Percentiles rank a stretch among this genome's conserved stretches.
These are phyloP conservation scores for Chytridiales sp. DNA, from an alignment of 371 early-diverging fungal genomes.

Conservation along the genomic window DNA sequence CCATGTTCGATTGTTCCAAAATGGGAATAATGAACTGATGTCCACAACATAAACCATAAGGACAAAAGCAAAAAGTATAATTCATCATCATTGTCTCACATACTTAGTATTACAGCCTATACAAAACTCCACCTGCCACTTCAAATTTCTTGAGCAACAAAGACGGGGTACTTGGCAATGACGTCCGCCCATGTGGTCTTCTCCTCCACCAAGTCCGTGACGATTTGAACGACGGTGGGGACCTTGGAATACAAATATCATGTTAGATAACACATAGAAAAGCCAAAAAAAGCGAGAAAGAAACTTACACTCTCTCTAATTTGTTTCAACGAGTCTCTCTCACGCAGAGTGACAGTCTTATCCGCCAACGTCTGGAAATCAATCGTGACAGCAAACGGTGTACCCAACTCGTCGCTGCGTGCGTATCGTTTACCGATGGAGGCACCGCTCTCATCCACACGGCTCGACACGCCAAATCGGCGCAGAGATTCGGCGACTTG, in stretches of 20 bases:
- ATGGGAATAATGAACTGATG: too few species aligned
- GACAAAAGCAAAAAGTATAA: too few species aligned
- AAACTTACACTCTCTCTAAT: conserved; percentile 72
- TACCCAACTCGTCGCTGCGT: conserved; percentile 98
- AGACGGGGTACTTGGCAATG: conserved; percentile 59
- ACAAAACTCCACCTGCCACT: too few species aligned
- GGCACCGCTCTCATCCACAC: conserved; percentile 85
- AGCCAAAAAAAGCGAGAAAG: conserved; percentile 6
- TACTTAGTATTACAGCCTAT: too few species aligned
- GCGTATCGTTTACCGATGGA: conserved; percentile 98
- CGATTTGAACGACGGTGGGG: conserved; percentile 67
- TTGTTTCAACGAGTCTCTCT: conserved; percentile 97
- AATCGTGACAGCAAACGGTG: conserved; percentile 97
- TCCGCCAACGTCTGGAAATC: conserved; percentile 98
- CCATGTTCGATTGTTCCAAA: too few species aligned
- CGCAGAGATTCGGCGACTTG: conserved; percentile 63
- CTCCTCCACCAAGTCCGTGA: conserved; percentile 70
- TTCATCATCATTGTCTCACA: too few species aligned
- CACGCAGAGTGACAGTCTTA: conserved; percentile 93
- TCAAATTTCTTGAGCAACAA: conserved; percentile 43
- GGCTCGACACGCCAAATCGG: conserved; percentile 64
- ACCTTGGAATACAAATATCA: conserved; percentile 30
- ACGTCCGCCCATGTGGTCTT: conserved; percentile 67
- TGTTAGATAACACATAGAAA: not conserved
- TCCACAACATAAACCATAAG: too few species aligned